A percentile compares a stretch with the other conserved stretches of the same genome.
Conservation (phyloP, 441 rosid genomes). For the Manihot esculenta region DNA sequence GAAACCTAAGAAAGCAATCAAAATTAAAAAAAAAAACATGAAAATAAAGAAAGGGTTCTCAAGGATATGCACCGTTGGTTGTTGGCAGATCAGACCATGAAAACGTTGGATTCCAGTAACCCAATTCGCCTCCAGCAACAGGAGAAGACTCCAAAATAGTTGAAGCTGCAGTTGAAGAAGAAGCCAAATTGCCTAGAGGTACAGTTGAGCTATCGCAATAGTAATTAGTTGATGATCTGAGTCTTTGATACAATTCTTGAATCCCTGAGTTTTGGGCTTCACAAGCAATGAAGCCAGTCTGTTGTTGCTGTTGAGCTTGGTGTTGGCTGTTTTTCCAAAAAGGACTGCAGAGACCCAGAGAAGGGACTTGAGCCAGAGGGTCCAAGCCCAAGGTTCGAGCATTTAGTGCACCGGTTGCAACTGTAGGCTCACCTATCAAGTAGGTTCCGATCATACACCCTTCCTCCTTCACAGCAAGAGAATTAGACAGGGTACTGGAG, state of each 20-base stretch:
- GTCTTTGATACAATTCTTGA: conserved; percentile 64
- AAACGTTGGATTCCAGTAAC: conserved; percentile 61
- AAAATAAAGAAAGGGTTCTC: conserved; percentile 14
- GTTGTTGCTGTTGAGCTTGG: conserved; percentile 33
- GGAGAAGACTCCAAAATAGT: conserved; percentile 53
- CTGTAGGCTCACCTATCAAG: conserved; percentile 34
- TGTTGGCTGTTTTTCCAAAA: conserved; percentile 46
- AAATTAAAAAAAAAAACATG: neutral
- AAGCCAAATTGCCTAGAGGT: conserved; percentile 36
- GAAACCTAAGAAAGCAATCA: neutral
- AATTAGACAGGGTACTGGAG: conserved; percentile 26
- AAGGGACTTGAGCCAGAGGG: conserved; percentile 38
- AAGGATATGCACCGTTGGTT: conserved; percentile 60
- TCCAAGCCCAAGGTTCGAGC: conserved; percentile 38
- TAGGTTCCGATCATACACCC: conserved; percentile 36
- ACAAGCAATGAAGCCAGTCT: conserved; percentile 36
- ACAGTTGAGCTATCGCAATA: conserved; percentile 39
- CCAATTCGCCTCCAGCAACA: conserved; percentile 44
- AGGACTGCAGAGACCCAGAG: conserved; percentile 44
- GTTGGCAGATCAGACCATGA: conserved; percentile 68
- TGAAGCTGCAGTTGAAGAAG: conserved; percentile 36
- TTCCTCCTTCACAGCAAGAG: conserved; percentile 45
- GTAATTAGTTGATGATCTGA: conserved; percentile 41
- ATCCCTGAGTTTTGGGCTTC: conserved; percentile 55
- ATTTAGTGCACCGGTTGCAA: conserved; percentile 27